Evolutionary conservation across 257 asterid species (phyloP).

Genomic region (Solanum neorickii): DNA sequence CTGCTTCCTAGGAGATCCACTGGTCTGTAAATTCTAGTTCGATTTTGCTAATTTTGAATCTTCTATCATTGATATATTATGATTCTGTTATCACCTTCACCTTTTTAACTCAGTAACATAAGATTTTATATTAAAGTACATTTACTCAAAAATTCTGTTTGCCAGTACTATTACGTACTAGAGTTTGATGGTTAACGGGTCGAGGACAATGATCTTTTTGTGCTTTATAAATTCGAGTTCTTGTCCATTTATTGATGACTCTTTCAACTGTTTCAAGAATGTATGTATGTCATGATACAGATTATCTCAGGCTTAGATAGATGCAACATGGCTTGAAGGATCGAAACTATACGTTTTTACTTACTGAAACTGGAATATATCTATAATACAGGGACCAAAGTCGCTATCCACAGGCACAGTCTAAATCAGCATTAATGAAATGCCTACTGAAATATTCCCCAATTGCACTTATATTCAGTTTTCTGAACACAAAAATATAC

Average conservation of each 20-base stretch:
- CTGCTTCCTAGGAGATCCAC: conserved; percentile 31
- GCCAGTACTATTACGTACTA: not conserved
- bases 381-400: not conserved
- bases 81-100: not conserved
- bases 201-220: not conserved
- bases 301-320: not conserved
- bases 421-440: conserved; percentile 8
- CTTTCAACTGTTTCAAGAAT: not conserved
- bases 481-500: not conserved
- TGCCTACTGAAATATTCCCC: not conserved
- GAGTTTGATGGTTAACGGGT: not conserved
- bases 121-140: not conserved
- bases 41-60: not conserved
- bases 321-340: not conserved
- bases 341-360: not conserved
- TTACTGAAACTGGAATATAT: too few relatives aligned
- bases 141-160: not conserved
- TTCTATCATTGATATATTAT: not conserved
- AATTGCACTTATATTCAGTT: not conserved
- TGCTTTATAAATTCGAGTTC: not conserved
- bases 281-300: not conserved
- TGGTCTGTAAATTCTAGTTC: conserved; percentile 4
- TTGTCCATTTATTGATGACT: not conserved
- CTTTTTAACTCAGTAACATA: not conserved
- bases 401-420: not conserved